A percentile compares a stretch with the other conserved stretches of the same genome.
Conservation (phyloP, 768 basidiomycete species). For the Hydnomerulius pinastri region DNA sequence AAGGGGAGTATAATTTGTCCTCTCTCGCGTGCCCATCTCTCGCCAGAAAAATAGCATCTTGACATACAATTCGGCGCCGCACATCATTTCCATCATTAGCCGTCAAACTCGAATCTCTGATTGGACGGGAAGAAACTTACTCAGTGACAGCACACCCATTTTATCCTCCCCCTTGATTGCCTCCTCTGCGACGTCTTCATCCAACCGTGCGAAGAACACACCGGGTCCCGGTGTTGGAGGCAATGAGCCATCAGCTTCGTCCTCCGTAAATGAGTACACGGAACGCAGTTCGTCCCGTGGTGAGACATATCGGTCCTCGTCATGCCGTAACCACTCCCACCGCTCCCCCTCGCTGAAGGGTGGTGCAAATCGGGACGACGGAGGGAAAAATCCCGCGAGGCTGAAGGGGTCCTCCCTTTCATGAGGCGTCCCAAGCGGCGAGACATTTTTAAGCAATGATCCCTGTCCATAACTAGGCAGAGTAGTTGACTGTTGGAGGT, state of each 20-base stretch:
- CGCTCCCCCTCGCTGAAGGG: constrained; percentile 28
- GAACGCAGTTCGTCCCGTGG: constrained; percentile 1
- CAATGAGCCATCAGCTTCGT: constrained; percentile 19
- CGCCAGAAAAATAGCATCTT: constrained; percentile 5
- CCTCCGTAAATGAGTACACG: constrained; percentile 18
- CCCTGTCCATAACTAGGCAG: not conserved
- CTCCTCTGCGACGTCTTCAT: constrained; percentile 37
- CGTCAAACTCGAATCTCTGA: not conserved
- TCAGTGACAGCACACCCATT: constrained; percentile 47
- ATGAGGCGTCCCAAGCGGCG: constrained; percentile 22
- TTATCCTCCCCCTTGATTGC: constrained; percentile 49
- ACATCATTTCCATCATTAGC: not conserved
- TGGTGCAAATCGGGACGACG: constrained; percentile 19
- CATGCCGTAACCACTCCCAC: constrained; percentile 45
- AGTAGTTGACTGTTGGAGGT: not conserved
- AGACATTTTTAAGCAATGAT: not conserved
- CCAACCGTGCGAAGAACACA: constrained; percentile 29
- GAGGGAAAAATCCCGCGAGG: constrained; percentile 51
- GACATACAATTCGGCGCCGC: constrained; percentile 2
- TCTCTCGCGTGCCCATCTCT: not conserved
- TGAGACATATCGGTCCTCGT: constrained; percentile 23
- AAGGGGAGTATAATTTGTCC: constrained; percentile 37
- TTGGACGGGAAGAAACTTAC: constrained; percentile 33
- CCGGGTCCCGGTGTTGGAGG: constrained; percentile 22
- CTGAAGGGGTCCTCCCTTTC: constrained; percentile 49